Evolutionary conservation across 2,329 filamentous ascomycete species (phyloP).

Genomic region (Diaporthe sp.): DNA sequence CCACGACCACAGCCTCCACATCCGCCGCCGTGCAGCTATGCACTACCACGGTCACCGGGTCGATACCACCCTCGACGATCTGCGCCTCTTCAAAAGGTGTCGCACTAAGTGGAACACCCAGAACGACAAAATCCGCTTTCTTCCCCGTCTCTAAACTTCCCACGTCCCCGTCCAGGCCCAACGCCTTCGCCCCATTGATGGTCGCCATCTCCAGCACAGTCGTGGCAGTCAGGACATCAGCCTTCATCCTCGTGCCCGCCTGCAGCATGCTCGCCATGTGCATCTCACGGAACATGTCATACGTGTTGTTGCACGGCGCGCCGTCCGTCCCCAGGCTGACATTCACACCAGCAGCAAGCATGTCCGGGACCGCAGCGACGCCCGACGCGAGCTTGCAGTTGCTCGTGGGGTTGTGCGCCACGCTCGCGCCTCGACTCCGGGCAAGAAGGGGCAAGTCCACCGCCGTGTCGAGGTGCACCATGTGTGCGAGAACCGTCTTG

Average conservation of each 20-base stretch:
- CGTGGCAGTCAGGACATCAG: conserved; percentile 57
- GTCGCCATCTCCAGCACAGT: conserved; percentile 64
- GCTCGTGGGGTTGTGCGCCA: conserved; percentile 64
- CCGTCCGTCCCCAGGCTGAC: conserved; percentile 65
- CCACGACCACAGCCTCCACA: conserved; percentile 45
- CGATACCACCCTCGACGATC: conserved; percentile 48
- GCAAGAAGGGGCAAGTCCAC: conserved; percentile 46
- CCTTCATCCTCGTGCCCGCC: conserved; percentile 56
- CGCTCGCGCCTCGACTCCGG: conserved; percentile 49
- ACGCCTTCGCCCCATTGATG: conserved; percentile 61
- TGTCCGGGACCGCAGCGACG: conserved; percentile 59
- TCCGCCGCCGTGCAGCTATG: conserved; percentile 43
- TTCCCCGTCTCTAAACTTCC: conserved; percentile 57
- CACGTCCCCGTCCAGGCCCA: conserved; percentile 55
- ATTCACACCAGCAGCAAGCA: conserved; percentile 58
- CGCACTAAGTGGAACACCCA: conserved; percentile 10
- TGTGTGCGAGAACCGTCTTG: conserved; percentile 62
- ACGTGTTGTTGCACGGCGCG: conserved; percentile 65
- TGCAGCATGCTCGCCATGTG: conserved; percentile 63
- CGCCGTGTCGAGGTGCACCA: conserved; percentile 60
- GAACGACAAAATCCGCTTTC: conserved; percentile 57
- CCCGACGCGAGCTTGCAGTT: conserved; percentile 66
- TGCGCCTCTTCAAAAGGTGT: conserved; percentile 39
- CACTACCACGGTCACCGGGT: conserved; percentile 53
- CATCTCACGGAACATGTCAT: conserved; percentile 66